Conservation (phyloP, 108 stramenopile species). For the Fragilaria crotonensis region DNA sequence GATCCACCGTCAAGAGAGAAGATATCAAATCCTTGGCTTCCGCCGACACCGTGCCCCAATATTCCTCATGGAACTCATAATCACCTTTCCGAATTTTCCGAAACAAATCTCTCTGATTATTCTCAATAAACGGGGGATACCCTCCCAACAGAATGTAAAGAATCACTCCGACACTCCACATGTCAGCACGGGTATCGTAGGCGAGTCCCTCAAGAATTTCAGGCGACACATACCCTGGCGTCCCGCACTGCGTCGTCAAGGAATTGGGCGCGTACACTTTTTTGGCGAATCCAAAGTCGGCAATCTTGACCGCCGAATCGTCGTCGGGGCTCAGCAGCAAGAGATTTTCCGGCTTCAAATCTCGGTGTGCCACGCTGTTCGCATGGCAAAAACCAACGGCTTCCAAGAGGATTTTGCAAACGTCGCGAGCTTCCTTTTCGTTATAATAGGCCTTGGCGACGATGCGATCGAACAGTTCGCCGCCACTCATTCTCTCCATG, state of each 20-base stretch:
- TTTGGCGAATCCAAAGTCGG: slow-evolving; percentile 98
- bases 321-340: slow-evolving; percentile 69
- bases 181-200: slow-evolving; percentile 92
- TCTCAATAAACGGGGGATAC: slow-evolving; percentile 84
- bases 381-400: slow-evolving; percentile 81
- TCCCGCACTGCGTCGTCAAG: slow-evolving; percentile 89
- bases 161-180: slow-evolving; percentile 97
- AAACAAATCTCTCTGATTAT: slow-evolving; percentile 72
- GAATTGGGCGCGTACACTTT: slow-evolving; percentile 50
- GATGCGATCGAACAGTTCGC: slow-evolving; percentile 96
- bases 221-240: slow-evolving; percentile 95
- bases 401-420: slow-evolving; percentile 68
- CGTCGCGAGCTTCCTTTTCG: slow-evolving; percentile 87
- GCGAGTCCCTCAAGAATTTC: slow-evolving; percentile 84
- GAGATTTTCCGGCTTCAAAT: slow-evolving; percentile 94
- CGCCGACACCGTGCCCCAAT: slow-evolving; percentile 70
- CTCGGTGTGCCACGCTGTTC: slow-evolving; percentile 81
- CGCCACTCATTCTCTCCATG: slow-evolving; percentile 88
- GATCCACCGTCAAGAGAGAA: slow-evolving; percentile 59
- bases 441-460: slow-evolving; percentile 87
- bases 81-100: slow-evolving; percentile 74
- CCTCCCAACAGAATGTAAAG: slow-evolving; percentile 95
- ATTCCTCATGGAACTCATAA: slow-evolving; percentile 83
- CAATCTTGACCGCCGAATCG: slow-evolving; percentile 90
- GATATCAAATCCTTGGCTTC: slow-evolving; percentile 86